Conservation (phyloP, 495 filamentous ascomycete species). For the Astrocystis sublimbata region DNA sequence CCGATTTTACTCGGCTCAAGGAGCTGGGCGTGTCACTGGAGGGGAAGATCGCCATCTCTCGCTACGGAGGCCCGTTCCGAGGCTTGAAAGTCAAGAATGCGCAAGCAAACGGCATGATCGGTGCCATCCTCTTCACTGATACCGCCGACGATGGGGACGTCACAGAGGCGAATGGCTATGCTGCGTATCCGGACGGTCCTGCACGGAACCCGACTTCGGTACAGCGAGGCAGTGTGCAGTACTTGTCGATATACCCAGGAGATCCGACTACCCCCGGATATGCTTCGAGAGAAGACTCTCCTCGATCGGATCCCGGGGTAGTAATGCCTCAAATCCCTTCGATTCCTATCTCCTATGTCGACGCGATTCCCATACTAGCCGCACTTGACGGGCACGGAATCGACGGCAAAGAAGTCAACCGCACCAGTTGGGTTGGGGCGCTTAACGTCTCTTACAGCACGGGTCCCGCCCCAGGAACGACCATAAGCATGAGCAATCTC, state of each 20-base stretch:
- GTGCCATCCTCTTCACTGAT: slow-evolving; percentile 77
- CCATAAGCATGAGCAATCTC: slow-evolving; percentile 73
- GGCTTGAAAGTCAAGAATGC: slow-evolving; percentile 86
- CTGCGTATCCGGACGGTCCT: slow-evolving; percentile 76
- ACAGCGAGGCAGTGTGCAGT: slow-evolving; percentile 79
- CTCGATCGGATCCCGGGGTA: slow-evolving; percentile 60
- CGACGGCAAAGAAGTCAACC: slow-evolving; percentile 68
- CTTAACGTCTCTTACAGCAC: slow-evolving; percentile 82
- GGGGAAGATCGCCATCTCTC: slow-evolving; percentile 78
- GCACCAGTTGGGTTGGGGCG: slow-evolving; percentile 68
- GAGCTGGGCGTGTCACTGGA: slow-evolving; percentile 67
- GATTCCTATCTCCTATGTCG: slow-evolving; percentile 78
- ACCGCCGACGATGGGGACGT: slow-evolving; percentile 76
- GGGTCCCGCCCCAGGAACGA: slow-evolving; percentile 71
- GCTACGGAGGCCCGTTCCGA: slow-evolving; percentile 78
- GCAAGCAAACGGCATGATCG: slow-evolving; percentile 80
- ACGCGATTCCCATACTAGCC: slow-evolving; percentile 74
- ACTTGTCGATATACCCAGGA: slow-evolving; percentile 59
- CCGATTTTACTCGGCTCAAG: slow-evolving; percentile 75
- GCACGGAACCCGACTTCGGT: slow-evolving; percentile 79
- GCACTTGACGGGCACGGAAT: slow-evolving; percentile 80
- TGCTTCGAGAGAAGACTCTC: slow-evolving; percentile 75
- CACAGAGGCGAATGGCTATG: slow-evolving; percentile 73
- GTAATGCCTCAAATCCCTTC: slow-evolving; percentile 80
- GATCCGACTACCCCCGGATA: slow-evolving; percentile 86